Evolutionary conservation across 2,329 filamentous ascomycete species (phyloP).

Genomic region (Aciculosporium take): DNA sequence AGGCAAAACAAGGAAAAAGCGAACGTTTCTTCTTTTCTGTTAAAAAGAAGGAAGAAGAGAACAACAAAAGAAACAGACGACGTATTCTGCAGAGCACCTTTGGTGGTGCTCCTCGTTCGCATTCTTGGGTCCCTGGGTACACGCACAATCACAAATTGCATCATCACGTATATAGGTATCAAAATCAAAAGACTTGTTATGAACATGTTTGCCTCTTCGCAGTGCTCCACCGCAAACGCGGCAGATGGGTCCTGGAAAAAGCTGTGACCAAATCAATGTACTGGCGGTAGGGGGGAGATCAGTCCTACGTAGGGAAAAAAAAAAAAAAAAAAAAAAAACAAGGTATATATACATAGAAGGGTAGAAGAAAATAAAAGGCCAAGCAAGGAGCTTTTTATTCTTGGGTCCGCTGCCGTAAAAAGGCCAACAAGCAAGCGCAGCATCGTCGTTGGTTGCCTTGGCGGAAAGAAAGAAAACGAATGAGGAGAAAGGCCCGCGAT

Average conservation of each 20-base stretch:
- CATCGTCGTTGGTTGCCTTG: not conserved
- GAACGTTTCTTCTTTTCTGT: too few relatives aligned
- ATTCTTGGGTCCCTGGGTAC: too few relatives aligned
- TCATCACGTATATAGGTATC: too few relatives aligned
- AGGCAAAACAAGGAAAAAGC: too few relatives aligned
- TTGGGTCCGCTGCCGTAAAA: not conserved
- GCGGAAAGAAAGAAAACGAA: not conserved
- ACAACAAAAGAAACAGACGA: too few relatives aligned
- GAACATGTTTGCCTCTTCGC: not conserved
- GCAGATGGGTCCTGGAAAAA: not conserved
- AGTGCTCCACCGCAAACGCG: not conserved
- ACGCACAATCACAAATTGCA: too few relatives aligned
- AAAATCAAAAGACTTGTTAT: not conserved
- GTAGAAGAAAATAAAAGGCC: not conserved
- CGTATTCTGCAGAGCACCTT: too few relatives aligned
- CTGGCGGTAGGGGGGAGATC: not conserved
- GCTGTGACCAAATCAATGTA: not conserved
- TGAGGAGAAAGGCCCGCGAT: not conserved
- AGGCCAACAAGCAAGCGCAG: not conserved
- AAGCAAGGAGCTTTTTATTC: not conserved
- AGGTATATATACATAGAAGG: conserved; percentile 5
- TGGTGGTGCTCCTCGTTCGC: too few relatives aligned
- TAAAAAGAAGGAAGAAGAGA: too few relatives aligned
- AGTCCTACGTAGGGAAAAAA: not conserved
- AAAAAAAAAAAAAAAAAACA: not conserved